phyloP scores from a whole-genome alignment of 2,329 filamentous ascomycete species.

The Delphinella strobiligena region DNA sequence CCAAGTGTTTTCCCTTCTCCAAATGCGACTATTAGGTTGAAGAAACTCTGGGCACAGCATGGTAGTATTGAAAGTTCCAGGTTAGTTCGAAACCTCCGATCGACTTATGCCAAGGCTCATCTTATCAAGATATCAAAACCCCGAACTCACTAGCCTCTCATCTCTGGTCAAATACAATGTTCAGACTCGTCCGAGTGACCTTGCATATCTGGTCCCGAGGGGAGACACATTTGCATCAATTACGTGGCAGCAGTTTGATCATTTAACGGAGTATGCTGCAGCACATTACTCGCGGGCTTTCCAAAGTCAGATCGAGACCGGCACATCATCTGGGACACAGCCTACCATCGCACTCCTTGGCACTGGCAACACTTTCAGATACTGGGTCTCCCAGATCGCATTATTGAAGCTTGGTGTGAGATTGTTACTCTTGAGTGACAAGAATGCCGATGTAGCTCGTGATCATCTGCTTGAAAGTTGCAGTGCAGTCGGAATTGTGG shows the following conservation, averaged over 20 bases:
- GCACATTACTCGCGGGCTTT: conserved; percentile 15
- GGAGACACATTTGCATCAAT: conserved; percentile 14
- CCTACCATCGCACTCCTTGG: conserved; percentile 21
- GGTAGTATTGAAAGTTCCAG: conserved; percentile 16
- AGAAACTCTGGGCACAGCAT: conserved; percentile 21
- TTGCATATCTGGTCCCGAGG: conserved; percentile 18
- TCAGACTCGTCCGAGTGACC: conserved; percentile 13
- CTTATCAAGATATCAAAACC: conserved; percentile 16
- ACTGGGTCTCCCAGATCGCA: conserved; percentile 20
- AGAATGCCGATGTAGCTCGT: conserved; percentile 16
- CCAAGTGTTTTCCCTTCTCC: conserved; percentile 16
- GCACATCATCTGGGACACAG: conserved; percentile 15
- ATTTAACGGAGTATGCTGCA: conserved; percentile 14
- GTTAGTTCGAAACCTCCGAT: not conserved
- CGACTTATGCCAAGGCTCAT: not conserved
- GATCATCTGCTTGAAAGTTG: conserved; percentile 18
- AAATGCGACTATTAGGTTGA: conserved; percentile 13
- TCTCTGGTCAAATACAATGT: conserved; percentile 19
- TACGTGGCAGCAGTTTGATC: conserved; percentile 14
- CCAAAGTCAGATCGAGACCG: conserved; percentile 13
- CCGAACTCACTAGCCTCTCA: conserved; percentile 17
- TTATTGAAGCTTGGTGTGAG: conserved; percentile 20
- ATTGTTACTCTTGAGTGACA: conserved; percentile 19
- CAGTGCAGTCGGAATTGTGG: conserved; percentile 17
- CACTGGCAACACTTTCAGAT: conserved; percentile 17